Conservation (phyloP, 306 rosid genomes). For the Trifolium repens region DNA sequence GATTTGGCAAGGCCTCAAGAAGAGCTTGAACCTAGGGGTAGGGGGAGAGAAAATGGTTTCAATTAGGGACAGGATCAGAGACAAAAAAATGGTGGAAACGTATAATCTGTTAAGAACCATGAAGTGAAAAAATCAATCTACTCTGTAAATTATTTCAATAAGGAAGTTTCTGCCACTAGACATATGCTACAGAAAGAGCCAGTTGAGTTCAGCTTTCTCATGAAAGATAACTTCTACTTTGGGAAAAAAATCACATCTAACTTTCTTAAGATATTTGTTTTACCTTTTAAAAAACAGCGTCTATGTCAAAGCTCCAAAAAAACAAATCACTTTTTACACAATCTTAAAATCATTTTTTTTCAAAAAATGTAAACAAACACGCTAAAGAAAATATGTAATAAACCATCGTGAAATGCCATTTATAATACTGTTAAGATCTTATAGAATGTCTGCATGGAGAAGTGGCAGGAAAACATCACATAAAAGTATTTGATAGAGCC, state of each 20-base stretch:
- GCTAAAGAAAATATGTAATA: constrained; percentile 12
- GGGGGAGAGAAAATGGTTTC: constrained; percentile 21
- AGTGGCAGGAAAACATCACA: constrained; percentile 6
- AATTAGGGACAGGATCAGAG: constrained; percentile 22
- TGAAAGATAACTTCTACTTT: background rate
- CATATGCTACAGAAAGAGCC: constrained; percentile 3
- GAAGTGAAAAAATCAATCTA: constrained; percentile 30
- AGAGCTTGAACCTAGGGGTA: constrained; percentile 74
- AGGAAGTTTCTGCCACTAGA: constrained; percentile 13
- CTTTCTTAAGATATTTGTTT: background rate
- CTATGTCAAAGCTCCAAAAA: constrained; percentile 9
- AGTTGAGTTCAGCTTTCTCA: background rate
- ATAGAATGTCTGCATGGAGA: constrained; percentile 28
- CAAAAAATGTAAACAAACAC: background rate
- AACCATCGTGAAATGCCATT: constrained; percentile 4
- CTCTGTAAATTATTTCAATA: constrained; percentile 5
- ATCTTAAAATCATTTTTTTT: background rate
- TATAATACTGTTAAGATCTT: constrained; percentile 26
- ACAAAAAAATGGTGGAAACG: constrained; percentile 25
- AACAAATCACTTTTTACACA: background rate
- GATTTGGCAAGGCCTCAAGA: constrained; percentile 86
- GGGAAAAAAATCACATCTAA: background rate
- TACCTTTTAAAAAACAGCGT: background rate
- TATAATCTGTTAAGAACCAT: constrained; percentile 19
- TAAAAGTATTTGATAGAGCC: constrained; percentile 9